Conservation (phyloP, 1,284 basidiomycete species). For the Pisolithus thermaeus region DNA sequence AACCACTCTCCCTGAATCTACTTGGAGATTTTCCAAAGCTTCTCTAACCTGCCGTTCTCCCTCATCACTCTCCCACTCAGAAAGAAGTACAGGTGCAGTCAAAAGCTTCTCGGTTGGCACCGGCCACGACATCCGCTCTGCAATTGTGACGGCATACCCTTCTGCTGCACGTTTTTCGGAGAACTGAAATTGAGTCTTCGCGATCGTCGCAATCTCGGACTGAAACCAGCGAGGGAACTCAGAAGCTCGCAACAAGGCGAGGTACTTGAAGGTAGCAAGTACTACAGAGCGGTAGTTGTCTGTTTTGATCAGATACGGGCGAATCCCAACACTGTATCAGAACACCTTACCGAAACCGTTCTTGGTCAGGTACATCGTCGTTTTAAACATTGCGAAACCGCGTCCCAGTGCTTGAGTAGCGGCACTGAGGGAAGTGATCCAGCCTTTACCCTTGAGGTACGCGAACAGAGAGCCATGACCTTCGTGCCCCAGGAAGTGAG, state of each 20-base stretch:
- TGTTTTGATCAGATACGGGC: constrained; percentile 25
- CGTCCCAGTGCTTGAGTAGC: constrained; percentile 72
- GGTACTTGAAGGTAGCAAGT: constrained; percentile 79
- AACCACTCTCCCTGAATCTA: constrained; percentile 58
- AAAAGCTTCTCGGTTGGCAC: constrained; percentile 79
- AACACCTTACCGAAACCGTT: constrained; percentile 74
- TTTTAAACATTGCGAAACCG: constrained; percentile 89
- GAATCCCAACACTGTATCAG: constrained; percentile 4
- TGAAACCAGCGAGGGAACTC: constrained; percentile 73
- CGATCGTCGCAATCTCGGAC: constrained; percentile 73
- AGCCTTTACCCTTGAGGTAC: constrained; percentile 88
- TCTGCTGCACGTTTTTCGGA: constrained; percentile 82
- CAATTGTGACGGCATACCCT: constrained; percentile 74
- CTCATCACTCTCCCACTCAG: constrained; percentile 66
- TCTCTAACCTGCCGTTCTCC: constrained; percentile 57
- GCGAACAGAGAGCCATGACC: constrained; percentile 91
- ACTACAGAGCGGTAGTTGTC: constrained; percentile 77
- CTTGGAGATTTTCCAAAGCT: constrained; percentile 44
- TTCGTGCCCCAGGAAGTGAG: constrained; percentile 93
- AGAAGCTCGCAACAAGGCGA: constrained; percentile 73
- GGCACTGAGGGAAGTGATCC: constrained; percentile 78
- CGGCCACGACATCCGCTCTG: constrained; percentile 76
- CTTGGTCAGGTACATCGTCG: constrained; percentile 76
- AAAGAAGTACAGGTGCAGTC: constrained; percentile 67
- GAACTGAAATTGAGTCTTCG: constrained; percentile 81